These are phyloP conservation scores for Wickerhamiella galacta DNA, from an alignment of 805 yeast genomes.

Conservation along the genomic window DNA sequence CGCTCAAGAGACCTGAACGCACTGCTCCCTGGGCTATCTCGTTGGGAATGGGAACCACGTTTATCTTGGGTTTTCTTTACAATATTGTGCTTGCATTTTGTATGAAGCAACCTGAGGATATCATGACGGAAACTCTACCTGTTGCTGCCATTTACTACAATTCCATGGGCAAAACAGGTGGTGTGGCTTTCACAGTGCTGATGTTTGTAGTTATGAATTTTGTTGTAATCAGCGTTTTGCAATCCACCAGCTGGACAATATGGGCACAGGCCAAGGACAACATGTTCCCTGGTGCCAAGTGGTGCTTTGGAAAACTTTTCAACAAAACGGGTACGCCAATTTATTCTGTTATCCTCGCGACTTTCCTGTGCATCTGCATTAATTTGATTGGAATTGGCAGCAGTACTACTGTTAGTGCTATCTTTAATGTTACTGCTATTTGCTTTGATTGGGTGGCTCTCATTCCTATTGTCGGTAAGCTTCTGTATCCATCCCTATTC, in stretches of 20 bases:
- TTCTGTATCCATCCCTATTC: conserved; percentile 39
- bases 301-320: conserved; percentile 34
- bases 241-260: conserved; percentile 51
- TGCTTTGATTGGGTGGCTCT: conserved; percentile 50
- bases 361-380: conserved; percentile 32
- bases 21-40: conserved; percentile 45
- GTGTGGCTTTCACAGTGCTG: conserved; percentile 43
- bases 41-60: conserved; percentile 26
- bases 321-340: conserved; percentile 42
- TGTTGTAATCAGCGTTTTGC: conserved; percentile 46
- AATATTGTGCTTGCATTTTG: conserved; percentile 20
- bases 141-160: conserved; percentile 50
- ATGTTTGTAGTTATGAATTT: conserved; percentile 46
- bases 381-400: conserved; percentile 47
- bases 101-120: conserved; percentile 17
- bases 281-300: conserved; percentile 44
- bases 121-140: conserved; percentile 27
- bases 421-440: conserved; percentile 58
- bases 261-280: conserved; percentile 69
- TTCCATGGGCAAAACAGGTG: conserved; percentile 47
- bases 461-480: conserved; percentile 43
- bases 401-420: conserved; percentile 43
- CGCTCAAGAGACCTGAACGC: conserved; percentile 37
- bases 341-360: conserved; percentile 39
- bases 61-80: conserved; percentile 19